A percentile compares a stretch with the other conserved stretches of the same genome.
Evolutionary conservation across 1,284 basidiomycete species (phyloP).

Genomic region (Pseudozyma thailandica): DNA sequence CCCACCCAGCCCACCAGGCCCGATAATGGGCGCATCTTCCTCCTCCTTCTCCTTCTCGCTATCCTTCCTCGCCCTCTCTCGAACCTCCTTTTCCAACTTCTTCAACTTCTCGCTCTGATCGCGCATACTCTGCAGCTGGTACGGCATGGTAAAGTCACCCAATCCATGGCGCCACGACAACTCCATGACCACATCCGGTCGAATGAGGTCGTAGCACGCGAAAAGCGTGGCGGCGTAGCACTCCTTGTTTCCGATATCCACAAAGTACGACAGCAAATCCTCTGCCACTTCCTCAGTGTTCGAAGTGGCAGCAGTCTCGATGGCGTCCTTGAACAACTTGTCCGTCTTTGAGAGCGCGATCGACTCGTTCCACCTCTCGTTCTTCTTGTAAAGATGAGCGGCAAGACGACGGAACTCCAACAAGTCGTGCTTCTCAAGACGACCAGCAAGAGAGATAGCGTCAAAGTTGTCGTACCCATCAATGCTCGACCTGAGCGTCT

Average conservation of each 20-base stretch:
- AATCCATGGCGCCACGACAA: constrained; percentile 93
- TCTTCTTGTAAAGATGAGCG: constrained; percentile 97
- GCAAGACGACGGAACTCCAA: constrained; percentile 91
- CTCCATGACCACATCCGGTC: constrained; percentile 91
- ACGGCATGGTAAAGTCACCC: constrained; percentile 96
- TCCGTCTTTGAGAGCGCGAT: constrained; percentile 93
- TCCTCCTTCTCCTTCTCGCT: constrained; percentile 85
- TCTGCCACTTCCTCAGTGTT: constrained; percentile 85
- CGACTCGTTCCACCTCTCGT: constrained; percentile 91
- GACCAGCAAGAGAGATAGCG: constrained; percentile 84
- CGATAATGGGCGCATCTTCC: constrained; percentile 58
- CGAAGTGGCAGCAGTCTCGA: constrained; percentile 89
- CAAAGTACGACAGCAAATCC: constrained; percentile 84
- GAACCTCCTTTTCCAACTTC: constrained; percentile 82
- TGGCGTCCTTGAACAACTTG: constrained; percentile 94
- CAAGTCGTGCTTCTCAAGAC: constrained; percentile 88
- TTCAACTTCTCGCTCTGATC: constrained; percentile 54
- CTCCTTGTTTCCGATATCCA: constrained; percentile 97
- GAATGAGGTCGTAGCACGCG: constrained; percentile 89
- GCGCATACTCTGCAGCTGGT: constrained; percentile 82
- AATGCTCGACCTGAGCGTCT: constrained; percentile 92
- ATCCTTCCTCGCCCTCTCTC: constrained; percentile 78
- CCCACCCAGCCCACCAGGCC: constrained; percentile 42
- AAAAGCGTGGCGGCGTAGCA: constrained; percentile 92
- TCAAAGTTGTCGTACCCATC: constrained; percentile 99